Conservation (phyloP, 192 early-diverging fungal genomes). For the Mortierella hygrophila region DNA sequence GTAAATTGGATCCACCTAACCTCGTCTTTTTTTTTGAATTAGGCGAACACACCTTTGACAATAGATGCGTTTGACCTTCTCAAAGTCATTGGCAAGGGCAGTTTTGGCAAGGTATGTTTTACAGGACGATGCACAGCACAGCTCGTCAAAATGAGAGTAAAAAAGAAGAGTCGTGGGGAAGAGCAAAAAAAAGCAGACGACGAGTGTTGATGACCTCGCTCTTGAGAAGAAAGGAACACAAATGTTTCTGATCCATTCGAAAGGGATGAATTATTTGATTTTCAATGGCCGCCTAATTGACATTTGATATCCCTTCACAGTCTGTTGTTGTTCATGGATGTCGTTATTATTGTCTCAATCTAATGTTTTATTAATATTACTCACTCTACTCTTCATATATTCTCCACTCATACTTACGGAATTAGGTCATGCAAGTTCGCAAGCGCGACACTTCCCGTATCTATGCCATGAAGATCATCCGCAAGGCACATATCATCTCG, state of each 20-base stretch:
- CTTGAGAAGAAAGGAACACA: background rate
- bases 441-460: constrained; percentile 93
- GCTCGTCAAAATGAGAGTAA: background rate
- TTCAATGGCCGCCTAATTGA: constrained; percentile 10
- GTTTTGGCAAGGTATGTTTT: constrained; percentile 89
- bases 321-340: constrained; percentile 63
- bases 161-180: background rate
- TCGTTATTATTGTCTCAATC: constrained; percentile 84
- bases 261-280: background rate
- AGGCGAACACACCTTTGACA: constrained; percentile 80
- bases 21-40: background rate
- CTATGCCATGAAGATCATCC: constrained; percentile 98
- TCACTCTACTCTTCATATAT: constrained; percentile 50
- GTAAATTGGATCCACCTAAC: background rate
- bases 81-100: constrained; percentile 97
- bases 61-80: constrained; percentile 95
- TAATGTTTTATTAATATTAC: constrained; percentile 91
- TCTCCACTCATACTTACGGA: background rate
- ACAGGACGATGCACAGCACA: background rate
- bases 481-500: constrained; percentile 95
- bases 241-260: background rate
- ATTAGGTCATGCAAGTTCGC: constrained; percentile 88
- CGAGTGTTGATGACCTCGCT: background rate
- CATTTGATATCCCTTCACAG: background rate
- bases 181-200: background rate